Evolutionary conservation across 768 basidiomycete species (phyloP).

Genomic region (Pleurotus salmoneostramineus): DNA sequence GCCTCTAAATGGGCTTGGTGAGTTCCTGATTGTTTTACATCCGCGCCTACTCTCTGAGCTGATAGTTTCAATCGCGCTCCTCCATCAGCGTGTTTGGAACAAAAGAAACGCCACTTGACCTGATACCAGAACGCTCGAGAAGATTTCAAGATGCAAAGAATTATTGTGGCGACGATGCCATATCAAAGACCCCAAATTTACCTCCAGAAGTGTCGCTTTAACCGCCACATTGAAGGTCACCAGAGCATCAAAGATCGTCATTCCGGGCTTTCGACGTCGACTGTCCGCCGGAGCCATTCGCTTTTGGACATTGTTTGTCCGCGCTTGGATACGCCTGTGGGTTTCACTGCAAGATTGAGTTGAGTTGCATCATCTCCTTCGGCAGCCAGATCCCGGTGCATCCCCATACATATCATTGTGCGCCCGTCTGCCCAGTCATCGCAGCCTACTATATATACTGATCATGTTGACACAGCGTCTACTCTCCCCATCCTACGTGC

Average conservation of each 20-base stretch:
- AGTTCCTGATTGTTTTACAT: no score
- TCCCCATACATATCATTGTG: neutral
- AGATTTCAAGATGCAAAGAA: no score
- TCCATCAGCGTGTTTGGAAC: no score
- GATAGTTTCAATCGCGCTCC: no score
- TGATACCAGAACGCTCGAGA: no score
- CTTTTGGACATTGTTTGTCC: neutral
- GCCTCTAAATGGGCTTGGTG: no score
- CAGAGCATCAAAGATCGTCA: constrained; percentile 17
- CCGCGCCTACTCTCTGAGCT: no score
- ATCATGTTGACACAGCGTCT: neutral
- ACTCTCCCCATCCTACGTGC: neutral
- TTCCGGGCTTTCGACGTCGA: neutral
- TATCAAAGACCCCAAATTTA: no score
- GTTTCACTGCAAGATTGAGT: constrained; percentile 1
- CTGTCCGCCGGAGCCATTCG: neutral
- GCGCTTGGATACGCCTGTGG: neutral
- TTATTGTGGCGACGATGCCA: no score
- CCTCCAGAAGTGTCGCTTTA: no score
- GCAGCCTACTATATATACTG: neutral
- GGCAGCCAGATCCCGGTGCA: neutral
- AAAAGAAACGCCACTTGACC: no score
- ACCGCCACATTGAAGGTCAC: no score
- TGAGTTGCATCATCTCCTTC: neutral
- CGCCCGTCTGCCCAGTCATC: neutral